Evolutionary conservation across 2,329 filamentous ascomycete species (phyloP), one percentile per base, ranked within the genome.

Genomic region (Cladosporium sp.): DNA sequence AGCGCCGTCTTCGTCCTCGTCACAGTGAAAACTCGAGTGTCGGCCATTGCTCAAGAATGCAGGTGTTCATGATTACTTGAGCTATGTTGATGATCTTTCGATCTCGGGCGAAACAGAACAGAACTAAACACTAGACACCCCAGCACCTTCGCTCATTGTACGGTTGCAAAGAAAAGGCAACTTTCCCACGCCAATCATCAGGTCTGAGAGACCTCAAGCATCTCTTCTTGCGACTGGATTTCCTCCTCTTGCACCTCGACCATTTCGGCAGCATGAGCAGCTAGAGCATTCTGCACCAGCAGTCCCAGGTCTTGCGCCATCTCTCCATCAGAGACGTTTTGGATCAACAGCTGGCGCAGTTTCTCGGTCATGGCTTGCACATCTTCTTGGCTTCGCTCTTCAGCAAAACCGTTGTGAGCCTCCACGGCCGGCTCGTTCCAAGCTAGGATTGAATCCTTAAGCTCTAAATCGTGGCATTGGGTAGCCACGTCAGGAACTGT

Each of bases 341-440:
- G 52, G 35, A 53, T 54, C 36, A 62, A 49, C 7, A 57, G 43
- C 36, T 50, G 52, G 6, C 49, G 36, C 19, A 62, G 36, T 38
- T 38, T 53, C 2, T 27, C 12, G 15, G 55, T 41, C 38, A 61
- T 41, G 6, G 18, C n/a, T 3, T 50, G 29, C 20, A 62, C 25
- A 27, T 55, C 56, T 2, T 16, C 39, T 7, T 50, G 27, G 32
- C 46, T 38, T 18, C 48, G 49, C 7, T 15, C 19, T 29, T 36
- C 29, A 7, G 49, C 56, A 38, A 57, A 51, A 3, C 38, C 27
- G 27, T 53, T 41, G 36, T 53, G 48, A 2, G 52, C 47, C 29
- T 54, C 55, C 12, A 55, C 16, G 7, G 62, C 55, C 29, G 57
- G 56, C 49, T 61, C 53, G 18, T 62, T 61, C 55, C 55, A 67